Evolutionary conservation across 176 grass and related monocot species (phyloP).

Genomic region (Bolboschoenus planiculmis): DNA sequence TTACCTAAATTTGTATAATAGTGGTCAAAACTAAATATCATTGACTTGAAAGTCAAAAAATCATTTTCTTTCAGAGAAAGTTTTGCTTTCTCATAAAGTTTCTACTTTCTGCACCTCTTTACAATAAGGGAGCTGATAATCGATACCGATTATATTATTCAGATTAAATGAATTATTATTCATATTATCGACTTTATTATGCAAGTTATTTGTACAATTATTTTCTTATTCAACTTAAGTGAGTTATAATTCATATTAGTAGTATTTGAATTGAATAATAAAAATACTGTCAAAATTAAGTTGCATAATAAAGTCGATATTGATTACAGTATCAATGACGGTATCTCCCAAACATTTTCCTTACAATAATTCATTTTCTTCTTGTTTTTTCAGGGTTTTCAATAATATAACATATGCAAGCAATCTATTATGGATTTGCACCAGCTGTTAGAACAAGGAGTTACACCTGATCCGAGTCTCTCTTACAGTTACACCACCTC

Average conservation of each 20-base stretch:
- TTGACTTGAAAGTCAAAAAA: not conserved
- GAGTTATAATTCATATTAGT: too few species aligned
- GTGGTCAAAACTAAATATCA: not conserved
- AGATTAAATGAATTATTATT: too few species aligned
- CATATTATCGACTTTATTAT: too few species aligned
- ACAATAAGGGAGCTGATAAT: too few species aligned
- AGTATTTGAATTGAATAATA: too few species aligned
- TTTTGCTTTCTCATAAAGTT: not conserved
- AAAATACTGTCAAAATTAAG: too few species aligned
- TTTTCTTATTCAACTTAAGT: too few species aligned
- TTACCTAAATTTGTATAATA: not conserved
- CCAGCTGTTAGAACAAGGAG: conserved; percentile 63
- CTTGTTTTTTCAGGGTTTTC: conserved; percentile 37
- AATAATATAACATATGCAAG: conserved; percentile 1
- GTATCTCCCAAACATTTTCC: too few species aligned
- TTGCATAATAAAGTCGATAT: too few species aligned
- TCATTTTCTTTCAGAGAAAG: not conserved
- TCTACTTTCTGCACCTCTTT: not conserved
- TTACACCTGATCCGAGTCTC: conserved; percentile 30
- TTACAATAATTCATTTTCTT: not conserved
- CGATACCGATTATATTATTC: too few species aligned
- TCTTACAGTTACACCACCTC: conserved; percentile 53
- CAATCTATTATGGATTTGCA: conserved; percentile 82
- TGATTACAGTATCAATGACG: too few species aligned
- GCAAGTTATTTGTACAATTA: too few species aligned